Base-by-base conservation (phyloP, 106 monocot species). In the Cymbidium sinense region DNA sequence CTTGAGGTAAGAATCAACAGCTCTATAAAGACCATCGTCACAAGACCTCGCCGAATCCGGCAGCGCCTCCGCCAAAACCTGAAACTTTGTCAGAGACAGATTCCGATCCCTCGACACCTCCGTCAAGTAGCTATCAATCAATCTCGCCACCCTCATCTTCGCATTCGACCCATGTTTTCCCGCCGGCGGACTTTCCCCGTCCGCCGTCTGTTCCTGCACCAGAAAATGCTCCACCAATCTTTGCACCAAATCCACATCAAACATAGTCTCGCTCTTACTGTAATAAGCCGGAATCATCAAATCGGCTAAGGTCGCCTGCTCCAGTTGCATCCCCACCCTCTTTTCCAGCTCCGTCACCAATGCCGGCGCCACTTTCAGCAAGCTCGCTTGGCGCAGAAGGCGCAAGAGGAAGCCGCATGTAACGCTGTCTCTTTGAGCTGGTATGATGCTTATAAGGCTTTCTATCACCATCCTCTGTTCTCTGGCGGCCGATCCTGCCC, bases 1-100 rank as follows among this genome's bases (percentile, higher is more conserved):
- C 96, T 96, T 96, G 80, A 96, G 91, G 61, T 93, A 96, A 10
- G 96, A 96, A 77, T 96, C 96, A 4, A 96, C 89, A 5, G 96
- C 96, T 64, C 96, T 28, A 73, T 96, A 96, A 7, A 96, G 74
- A 0, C 96, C 96, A 73, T 96, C 96, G 72, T 96, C 96, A 65
- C 93, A 96, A 18, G 82, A 84, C 88, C 96, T 89, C 9, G 93
- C 85, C 5, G 93, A 94, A 55, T 96, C 96, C 50, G 96, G 96
- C 78, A 96, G 73, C 25, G 96, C 86, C 83, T 96, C 96, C 0
- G 93, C 93, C 44, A 96, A 47, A 3, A 91, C 96, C 79, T 93
- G 93, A 75, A 96, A 96, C 84, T 96, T 96, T 5, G 93, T 96
- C 19, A 93, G 82, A 15, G 96, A 93, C 12, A 98, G 81, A 52